Conservation (phyloP, 2,329 filamentous ascomycete genomes). For the Cordyceps fumosorosea region DNA sequence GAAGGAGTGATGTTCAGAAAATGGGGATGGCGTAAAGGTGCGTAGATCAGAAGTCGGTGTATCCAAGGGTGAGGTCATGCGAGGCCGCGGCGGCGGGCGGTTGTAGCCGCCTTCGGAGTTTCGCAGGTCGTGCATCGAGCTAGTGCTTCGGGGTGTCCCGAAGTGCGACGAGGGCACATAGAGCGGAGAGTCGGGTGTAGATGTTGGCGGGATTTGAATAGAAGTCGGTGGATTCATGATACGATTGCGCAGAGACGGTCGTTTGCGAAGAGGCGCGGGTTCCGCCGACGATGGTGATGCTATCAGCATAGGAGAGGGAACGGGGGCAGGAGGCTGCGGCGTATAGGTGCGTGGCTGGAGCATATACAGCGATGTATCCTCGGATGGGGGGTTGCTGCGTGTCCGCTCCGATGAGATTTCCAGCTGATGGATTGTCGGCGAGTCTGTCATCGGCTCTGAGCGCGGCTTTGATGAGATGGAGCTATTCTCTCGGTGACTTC, state of each 20-base stretch:
- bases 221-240: conserved; percentile 45
- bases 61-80: conserved; percentile 15
- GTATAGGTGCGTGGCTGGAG: conserved; percentile 54
- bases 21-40: conserved; percentile 40
- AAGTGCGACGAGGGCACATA: conserved; percentile 26
- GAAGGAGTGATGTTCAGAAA: conserved; percentile 51
- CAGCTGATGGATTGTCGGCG: not conserved
- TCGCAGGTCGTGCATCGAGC: conserved; percentile 8
- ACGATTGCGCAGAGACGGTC: conserved; percentile 46
- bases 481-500: not conserved
- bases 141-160: conserved; percentile 23
- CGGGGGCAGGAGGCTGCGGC: conserved; percentile 41
- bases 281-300: conserved; percentile 16
- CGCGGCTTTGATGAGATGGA: conserved; percentile 6
- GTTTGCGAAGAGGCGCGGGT: conserved; percentile 26
- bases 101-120: conserved; percentile 4
- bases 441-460: not conserved
- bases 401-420: not conserved
- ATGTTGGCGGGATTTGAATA: conserved; percentile 44
- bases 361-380: conserved; percentile 41
- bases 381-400: not conserved
- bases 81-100: not conserved
- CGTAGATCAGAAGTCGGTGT: conserved; percentile 32
- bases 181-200: conserved; percentile 17
- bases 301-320: conserved; percentile 39